Percentiles rank a stretch among this genome's conserved stretches.
phyloP scores from a whole-genome alignment of 1,139 yeast species.

The Suhomyces ambrosiae region DNA sequence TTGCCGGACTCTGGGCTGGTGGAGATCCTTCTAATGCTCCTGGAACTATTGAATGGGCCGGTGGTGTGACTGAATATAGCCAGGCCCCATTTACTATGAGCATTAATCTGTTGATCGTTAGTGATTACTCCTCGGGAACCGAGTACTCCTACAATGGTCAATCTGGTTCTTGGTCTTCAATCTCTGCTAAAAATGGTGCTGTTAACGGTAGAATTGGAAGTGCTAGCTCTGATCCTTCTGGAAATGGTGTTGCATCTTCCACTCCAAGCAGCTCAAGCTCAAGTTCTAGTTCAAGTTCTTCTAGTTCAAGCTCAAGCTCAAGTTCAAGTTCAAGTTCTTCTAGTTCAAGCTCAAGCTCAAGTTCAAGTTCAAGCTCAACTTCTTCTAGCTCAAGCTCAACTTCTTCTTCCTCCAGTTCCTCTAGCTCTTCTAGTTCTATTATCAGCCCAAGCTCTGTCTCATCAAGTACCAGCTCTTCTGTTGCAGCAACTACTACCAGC shows the following conservation, averaged over 20 bases:
- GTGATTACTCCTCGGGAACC: constrained; percentile 40
- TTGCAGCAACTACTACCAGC: constrained; percentile 1
- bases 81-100: constrained; percentile 42
- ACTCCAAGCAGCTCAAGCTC: constrained; percentile 9
- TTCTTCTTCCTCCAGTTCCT: constrained; percentile 8
- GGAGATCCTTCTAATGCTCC: constrained; percentile 45
- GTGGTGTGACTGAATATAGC: constrained; percentile 31
- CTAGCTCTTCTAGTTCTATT: constrained; percentile 6
- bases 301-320: constrained; percentile 5
- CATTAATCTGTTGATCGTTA: constrained; percentile 31
- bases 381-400: constrained; percentile 7
- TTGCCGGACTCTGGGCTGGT: constrained; percentile 48
- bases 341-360: constrained; percentile 3
- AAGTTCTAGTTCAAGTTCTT: constrained; percentile 6
- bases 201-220: constrained; percentile 63
- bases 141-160: constrained; percentile 51
- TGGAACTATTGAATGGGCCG: constrained; percentile 50
- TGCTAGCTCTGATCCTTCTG: constrained; percentile 31
- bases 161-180: constrained; percentile 69
- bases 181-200: constrained; percentile 62
- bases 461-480: background rate
- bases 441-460: constrained; percentile 2
- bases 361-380: constrained; percentile 6
- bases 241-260: constrained; percentile 4
- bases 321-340: constrained; percentile 7